These are phyloP conservation scores for Xylaria scruposa DNA, from an alignment of 495 filamentous ascomycete species.

Conservation along the genomic window DNA sequence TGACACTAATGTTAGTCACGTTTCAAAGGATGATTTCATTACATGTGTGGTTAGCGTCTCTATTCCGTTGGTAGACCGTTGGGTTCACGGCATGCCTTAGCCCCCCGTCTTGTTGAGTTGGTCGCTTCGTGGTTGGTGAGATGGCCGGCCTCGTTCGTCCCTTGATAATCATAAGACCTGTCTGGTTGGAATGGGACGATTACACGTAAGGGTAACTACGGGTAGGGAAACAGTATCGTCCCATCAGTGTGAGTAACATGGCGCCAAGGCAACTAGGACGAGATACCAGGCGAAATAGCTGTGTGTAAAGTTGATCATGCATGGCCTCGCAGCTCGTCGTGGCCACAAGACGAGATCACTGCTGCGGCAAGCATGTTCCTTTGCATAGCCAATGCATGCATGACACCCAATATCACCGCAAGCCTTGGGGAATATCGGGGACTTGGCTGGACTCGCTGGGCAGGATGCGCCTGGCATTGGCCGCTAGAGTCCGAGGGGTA, in stretches of 20 bases:
- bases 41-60: constrained; percentile 14
- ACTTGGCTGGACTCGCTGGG: constrained; percentile 7
- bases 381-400: constrained; percentile 21
- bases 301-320: constrained; percentile 18
- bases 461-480: constrained; percentile 16
- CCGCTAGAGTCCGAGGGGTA: constrained; percentile 15
- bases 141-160: background rate
- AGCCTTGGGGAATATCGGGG: background rate
- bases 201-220: constrained; percentile 12
- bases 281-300: constrained; percentile 9
- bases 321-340: constrained; percentile 18
- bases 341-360: constrained; percentile 19
- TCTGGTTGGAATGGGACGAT: constrained; percentile 15
- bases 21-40: constrained; percentile 4
- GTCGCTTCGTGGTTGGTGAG: constrained; percentile 13
- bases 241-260: constrained; percentile 11
- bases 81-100: constrained; percentile 8
- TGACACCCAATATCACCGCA: constrained; percentile 13
- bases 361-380: background rate
- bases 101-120: background rate
- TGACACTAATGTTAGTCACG: background rate
- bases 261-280: constrained; percentile 18
- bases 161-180: constrained; percentile 15
- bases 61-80: constrained; percentile 7
- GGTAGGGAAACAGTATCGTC: background rate